phyloP scores from a whole-genome alignment of 441 rosid genomes.

The Populus hybrid region DNA sequence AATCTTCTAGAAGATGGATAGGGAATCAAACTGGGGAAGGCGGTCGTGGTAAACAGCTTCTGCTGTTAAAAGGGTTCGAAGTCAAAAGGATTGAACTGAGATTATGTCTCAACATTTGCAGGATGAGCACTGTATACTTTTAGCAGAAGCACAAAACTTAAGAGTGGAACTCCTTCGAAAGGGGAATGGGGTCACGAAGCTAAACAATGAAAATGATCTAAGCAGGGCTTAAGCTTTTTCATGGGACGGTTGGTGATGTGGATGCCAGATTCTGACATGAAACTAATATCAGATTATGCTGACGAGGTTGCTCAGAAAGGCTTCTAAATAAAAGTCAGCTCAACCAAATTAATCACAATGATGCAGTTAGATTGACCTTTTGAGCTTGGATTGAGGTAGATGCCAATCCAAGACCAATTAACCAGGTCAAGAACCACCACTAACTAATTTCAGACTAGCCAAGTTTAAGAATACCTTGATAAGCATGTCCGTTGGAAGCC shows the following conservation, averaged over 20 bases:
- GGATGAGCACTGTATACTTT: not conserved
- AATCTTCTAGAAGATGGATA: not conserved
- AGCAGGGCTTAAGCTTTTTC: not conserved
- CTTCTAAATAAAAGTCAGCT: not conserved
- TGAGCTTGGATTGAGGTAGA: not conserved
- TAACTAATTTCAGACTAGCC: not conserved
- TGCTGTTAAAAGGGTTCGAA: not conserved
- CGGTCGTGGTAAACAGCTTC: not conserved
- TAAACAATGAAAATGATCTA: not conserved
- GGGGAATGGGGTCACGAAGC: not conserved
- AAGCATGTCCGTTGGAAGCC: constrained; percentile 93
- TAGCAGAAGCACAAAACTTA: not conserved
- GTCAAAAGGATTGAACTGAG: not conserved
- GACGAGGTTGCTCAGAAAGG: not conserved
- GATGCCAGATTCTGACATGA: not conserved
- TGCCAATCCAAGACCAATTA: not conserved
- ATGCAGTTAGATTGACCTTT: not conserved
- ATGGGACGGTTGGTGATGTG: not conserved
- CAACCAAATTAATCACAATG: not conserved
- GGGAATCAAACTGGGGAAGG: not conserved
- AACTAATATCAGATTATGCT: not conserved
- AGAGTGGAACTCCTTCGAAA: not conserved
- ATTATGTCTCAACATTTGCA: not conserved
- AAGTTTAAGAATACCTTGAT: constrained; percentile 50
- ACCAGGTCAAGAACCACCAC: not conserved